Percentiles rank a stretch among this genome's conserved stretches.
phyloP scores from a whole-genome alignment of 805 yeast genomes.

The Candida boidinii region DNA sequence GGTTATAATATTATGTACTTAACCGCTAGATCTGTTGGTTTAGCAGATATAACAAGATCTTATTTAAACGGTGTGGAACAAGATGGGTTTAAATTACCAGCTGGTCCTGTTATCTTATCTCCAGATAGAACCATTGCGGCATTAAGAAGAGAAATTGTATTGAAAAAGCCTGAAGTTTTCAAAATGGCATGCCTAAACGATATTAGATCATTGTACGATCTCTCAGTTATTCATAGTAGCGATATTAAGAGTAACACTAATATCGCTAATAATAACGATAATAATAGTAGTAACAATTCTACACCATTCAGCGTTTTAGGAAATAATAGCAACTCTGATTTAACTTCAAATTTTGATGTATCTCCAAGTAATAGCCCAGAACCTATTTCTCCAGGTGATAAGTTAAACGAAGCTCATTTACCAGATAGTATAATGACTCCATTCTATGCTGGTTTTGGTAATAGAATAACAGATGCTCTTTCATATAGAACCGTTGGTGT shows the following conservation, averaged over 20 bases:
- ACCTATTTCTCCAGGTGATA: no score
- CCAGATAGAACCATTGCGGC: conserved; percentile 98
- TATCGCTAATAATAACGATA: conserved; percentile 8
- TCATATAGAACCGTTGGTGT: conserved; percentile 90
- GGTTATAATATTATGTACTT: conserved; percentile 92
- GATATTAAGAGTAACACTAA: background rate
- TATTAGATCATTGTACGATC: conserved; percentile 56
- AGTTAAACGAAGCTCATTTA: background rate
- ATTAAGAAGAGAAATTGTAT: conserved; percentile 77
- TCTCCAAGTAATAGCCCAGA: no score
- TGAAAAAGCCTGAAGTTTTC: conserved; percentile 96
- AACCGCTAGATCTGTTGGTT: conserved; percentile 93
- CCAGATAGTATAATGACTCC: conserved; percentile 53
- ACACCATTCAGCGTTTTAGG: background rate
- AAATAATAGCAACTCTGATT: background rate
- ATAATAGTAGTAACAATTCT: background rate
- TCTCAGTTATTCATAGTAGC: background rate
- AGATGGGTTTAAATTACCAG: conserved; percentile 64
- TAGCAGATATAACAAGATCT: conserved; percentile 84
- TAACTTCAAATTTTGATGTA: background rate
- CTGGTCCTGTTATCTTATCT: conserved; percentile 88
- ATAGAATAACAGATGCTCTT: conserved; percentile 91
- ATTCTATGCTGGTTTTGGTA: conserved; percentile 96
- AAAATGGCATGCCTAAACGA: conserved; percentile 95
- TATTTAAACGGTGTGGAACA: conserved; percentile 75